phyloP scores from a whole-genome alignment of 176 grass and related monocot genomes.

The Panicum miliaceum region DNA sequence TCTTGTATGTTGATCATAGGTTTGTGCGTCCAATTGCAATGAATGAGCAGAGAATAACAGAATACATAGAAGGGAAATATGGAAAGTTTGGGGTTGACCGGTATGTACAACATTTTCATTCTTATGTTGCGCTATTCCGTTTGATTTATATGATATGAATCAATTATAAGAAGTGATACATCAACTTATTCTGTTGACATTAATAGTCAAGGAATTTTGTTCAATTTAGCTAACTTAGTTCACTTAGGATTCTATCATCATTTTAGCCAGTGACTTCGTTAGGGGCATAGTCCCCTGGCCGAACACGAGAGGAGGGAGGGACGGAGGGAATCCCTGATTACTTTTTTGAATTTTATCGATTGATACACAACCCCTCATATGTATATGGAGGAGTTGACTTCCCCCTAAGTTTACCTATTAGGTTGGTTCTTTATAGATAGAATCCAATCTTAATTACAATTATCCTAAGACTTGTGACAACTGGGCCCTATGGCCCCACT shows the following conservation, averaged over 20 bases:
- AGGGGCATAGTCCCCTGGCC: no score
- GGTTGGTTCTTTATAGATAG: no score
- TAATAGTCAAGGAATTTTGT: slow-evolving; percentile 24
- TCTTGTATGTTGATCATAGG: slow-evolving; percentile 50
- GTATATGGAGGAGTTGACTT: no score
- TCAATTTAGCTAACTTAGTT: slow-evolving; percentile 24
- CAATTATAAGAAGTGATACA: slow-evolving; percentile 9
- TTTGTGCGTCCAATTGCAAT: slow-evolving; percentile 76
- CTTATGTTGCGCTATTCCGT: slow-evolving; percentile 29
- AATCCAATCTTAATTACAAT: no score
- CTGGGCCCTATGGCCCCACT: no score
- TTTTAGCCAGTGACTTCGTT: neutral
- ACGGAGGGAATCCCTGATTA: no score
- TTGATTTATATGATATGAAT: slow-evolving; percentile 25
- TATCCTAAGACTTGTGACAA: no score
- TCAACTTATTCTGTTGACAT: slow-evolving; percentile 19
- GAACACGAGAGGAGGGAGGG: no score
- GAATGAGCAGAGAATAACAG: slow-evolving; percentile 70
- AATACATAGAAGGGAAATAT: slow-evolving; percentile 97
- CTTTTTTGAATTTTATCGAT: no score
- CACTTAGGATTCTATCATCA: slow-evolving; percentile 11
- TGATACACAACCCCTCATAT: no score
- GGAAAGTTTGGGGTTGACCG: slow-evolving; percentile 91
- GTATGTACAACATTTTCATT: slow-evolving; percentile 50
- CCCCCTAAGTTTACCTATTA: no score